Conservation (phyloP, 192 early-diverging fungal species). For the Coemansia sp. region DNA sequence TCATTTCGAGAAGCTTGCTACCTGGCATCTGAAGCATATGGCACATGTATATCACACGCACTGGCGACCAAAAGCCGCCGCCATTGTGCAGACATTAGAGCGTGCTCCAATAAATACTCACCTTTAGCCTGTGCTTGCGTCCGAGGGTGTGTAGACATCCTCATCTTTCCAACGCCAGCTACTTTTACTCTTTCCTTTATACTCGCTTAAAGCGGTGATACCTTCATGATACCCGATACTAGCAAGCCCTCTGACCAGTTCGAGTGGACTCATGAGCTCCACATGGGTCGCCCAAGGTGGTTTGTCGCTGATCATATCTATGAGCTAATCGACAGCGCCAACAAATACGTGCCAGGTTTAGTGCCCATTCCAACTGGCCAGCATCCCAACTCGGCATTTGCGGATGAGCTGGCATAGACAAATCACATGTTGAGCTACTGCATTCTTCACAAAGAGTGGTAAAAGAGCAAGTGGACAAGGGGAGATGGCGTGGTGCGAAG, state of each 20-base stretch:
- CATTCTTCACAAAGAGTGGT: not conserved
- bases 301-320: conserved; percentile 59
- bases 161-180: not conserved
- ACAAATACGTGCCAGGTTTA: conserved; percentile 47
- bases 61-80: not conserved
- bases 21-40: not conserved
- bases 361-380: conserved; percentile 52
- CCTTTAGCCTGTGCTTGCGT: not conserved
- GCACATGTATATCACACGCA: conserved; percentile 11
- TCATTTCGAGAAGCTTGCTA: not conserved
- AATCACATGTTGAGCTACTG: conserved; percentile 4
- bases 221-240: conserved; percentile 50
- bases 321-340: conserved; percentile 47
- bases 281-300: conserved; percentile 54
- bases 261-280: conserved; percentile 57
- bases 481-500: not conserved
- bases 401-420: conserved; percentile 33
- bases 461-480: not conserved
- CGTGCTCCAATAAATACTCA: not conserved
- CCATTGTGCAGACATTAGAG: not conserved
- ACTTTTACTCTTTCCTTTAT: not conserved
- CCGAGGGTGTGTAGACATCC: not conserved
- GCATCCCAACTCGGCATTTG: conserved; percentile 55
- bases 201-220: not conserved
- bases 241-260: conserved; percentile 57